Base-by-base conservation (phyloP, 805 yeast genomes). In the Candida suzukii region DNA sequence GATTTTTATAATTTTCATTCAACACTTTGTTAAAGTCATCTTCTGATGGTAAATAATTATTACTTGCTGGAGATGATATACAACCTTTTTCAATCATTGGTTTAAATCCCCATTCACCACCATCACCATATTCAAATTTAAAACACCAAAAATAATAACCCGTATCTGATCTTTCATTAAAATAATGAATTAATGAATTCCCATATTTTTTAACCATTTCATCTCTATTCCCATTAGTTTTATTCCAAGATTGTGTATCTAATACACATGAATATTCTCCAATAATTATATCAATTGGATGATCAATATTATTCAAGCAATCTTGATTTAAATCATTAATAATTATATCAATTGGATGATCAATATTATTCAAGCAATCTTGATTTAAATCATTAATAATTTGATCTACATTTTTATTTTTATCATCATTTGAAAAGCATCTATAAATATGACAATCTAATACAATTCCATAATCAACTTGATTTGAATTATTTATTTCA, bases 51-150 rank as follows among this genome's bases (percentile, higher is more conserved):
- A 64, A 35, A 3, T 50, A 43, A 19, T 54, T 53, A 9, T 56
- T 52, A 9, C 38, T 14, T 33, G 71, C 45, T 31, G 22, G 17
- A 14, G 57, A 42, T 5, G 77, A 74, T 20, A 79, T 58, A 9
- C 79, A 74, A 1, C 87, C 88, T 40, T 64, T 63, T 19, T 81
- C 78, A 18, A 72, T 66, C 88, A 85, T 86, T 29, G 88, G 84
- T 20, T 73, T 70, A 62, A 87, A 82, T 38, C 93, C 97, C 98
- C 98, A 91, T 63, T 88, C 97, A 14, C 98, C 98, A 34, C 97
- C 97, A 54, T 81, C 83, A 2, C 97, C 97, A 43, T 78, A 70
- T 56, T 83, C 76, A 56, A 90, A 90, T 62, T 88, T 87, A 59
- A 66, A 84, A 2, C 96, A 85, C 98, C 98, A 91, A 62, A 93